Conservation (phyloP, 306 rosid species). For the Cajanus cajan region DNA sequence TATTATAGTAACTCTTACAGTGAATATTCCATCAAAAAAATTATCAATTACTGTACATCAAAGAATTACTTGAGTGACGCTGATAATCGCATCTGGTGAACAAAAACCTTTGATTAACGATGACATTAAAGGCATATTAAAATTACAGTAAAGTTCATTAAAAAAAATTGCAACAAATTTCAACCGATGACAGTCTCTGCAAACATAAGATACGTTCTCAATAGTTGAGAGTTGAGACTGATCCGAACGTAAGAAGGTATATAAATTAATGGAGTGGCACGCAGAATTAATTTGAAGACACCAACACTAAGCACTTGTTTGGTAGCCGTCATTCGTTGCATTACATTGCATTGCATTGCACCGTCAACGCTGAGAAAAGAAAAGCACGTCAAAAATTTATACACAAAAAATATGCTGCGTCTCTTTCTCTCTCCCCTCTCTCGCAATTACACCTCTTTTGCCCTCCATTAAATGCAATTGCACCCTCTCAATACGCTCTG, state of each 20-base stretch:
- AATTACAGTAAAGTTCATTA: background rate
- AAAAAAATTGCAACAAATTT: background rate
- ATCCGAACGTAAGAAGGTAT: background rate
- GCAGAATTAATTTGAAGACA: background rate
- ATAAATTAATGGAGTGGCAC: background rate
- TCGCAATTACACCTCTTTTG: constrained; percentile 70
- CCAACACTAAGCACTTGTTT: constrained; percentile 25
- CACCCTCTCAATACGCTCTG: constrained; percentile 98
- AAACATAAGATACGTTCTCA: no score
- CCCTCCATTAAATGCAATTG: constrained; percentile 91
- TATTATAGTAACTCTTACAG: background rate
- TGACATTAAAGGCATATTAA: background rate
- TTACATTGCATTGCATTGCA: constrained; percentile 36
- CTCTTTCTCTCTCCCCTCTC: constrained; percentile 44
- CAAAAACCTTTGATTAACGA: background rate
- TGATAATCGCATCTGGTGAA: background rate
- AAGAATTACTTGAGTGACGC: background rate
- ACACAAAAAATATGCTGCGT: constrained; percentile 18
- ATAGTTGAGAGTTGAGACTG: no score
- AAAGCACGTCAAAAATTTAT: background rate
- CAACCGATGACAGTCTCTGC: background rate
- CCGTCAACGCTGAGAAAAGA: constrained; percentile 12
- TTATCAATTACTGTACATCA: background rate
- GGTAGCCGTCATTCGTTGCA: constrained; percentile 68
- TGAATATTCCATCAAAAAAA: background rate